Base-by-base conservation (phyloP, 2,329 filamentous ascomycete genomes). In the Claviceps quebecensis region DNA sequence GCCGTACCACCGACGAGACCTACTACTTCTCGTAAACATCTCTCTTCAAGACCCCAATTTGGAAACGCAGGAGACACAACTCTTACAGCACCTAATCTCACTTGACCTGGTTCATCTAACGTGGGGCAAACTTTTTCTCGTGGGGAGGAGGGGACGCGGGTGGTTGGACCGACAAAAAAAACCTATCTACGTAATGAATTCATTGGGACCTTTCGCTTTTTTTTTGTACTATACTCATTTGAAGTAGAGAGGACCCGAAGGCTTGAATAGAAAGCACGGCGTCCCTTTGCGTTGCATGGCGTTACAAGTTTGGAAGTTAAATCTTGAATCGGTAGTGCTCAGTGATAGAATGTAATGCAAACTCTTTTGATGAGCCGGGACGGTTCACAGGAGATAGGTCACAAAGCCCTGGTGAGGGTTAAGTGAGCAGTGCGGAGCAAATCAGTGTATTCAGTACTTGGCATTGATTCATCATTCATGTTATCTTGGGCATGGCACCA, bases 1-100 rank as follows among this genome's bases (percentile, higher is more conserved):
- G 91, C 61, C 80, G 91, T 56, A 89, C 85, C 54, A 78, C 84
- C 51, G 90, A 97, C 65, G 93, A 97, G 85, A 91, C 89, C 72
- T 93, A 83, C 73, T 96, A 94, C 76, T 95, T 87, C 73, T 85
- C 72, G 63, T 71, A 75, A 34, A 48, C 22, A 16, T 37, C 9
- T 36, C 39, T 14, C 26, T 46, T 37, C 4, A 36, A n/a, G 2
- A 34, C 19, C 2, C 11, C 26, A 19, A 23, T 34, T n/a, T 49
- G 17, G 48, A 44, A 39, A 44, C n/a, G 22, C 16, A 29, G 26
- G 7, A 14, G 14, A 22, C 5, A 7, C 40, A 43, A 23, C 19
- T 22, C 40, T 14, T 43, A 43, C 40, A 43, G 13, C 14, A 43
- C 40, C 40, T 43, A 22, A 44, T 44, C 22, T 44, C 19, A 26